Evolutionary conservation across 2,329 filamentous ascomycete genomes (phyloP).

Genomic region (Talaromyces piceae): DNA sequence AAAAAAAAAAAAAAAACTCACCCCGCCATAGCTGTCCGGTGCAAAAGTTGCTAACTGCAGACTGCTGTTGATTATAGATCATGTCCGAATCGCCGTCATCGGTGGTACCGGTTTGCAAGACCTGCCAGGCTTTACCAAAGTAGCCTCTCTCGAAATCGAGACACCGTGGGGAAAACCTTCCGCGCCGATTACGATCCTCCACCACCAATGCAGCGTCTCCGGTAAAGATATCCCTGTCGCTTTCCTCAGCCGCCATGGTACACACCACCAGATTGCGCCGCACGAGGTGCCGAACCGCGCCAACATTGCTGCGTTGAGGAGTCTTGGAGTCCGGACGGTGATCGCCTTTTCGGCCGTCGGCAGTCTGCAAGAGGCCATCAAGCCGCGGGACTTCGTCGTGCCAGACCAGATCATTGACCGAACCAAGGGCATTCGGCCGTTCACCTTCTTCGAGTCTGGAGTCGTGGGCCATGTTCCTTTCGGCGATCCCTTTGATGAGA

Average conservation of each 20-base stretch:
- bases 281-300: conserved; percentile 92
- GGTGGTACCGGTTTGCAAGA: conserved; percentile 88
- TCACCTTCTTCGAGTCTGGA: conserved; percentile 80
- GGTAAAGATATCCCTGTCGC: conserved; percentile 60
- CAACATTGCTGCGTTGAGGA: conserved; percentile 95
- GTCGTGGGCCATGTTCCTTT: conserved; percentile 93
- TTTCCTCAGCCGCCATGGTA: conserved; percentile 88
- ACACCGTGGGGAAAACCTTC: conserved; percentile 87
- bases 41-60: background rate
- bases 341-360: conserved; percentile 95
- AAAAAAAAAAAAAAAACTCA: no score
- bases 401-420: conserved; percentile 96
- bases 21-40: no score
- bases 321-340: conserved; percentile 79
- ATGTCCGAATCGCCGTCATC: conserved; percentile 79
- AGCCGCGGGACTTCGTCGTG: conserved; percentile 92
- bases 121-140: conserved; percentile 77
- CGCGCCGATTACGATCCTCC: conserved; percentile 74
- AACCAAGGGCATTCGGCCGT: conserved; percentile 88
- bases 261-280: conserved; percentile 80
- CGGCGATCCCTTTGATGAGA: conserved; percentile 85
- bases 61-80: conserved; percentile 24
- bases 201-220: conserved; percentile 68
- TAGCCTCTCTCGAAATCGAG: conserved; percentile 65
- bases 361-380: conserved; percentile 83